Evolutionary conservation across 1,139 yeast genomes (phyloP), one percentile per base, ranked within the genome.

Genomic region (Zygoascus meyerae): DNA sequence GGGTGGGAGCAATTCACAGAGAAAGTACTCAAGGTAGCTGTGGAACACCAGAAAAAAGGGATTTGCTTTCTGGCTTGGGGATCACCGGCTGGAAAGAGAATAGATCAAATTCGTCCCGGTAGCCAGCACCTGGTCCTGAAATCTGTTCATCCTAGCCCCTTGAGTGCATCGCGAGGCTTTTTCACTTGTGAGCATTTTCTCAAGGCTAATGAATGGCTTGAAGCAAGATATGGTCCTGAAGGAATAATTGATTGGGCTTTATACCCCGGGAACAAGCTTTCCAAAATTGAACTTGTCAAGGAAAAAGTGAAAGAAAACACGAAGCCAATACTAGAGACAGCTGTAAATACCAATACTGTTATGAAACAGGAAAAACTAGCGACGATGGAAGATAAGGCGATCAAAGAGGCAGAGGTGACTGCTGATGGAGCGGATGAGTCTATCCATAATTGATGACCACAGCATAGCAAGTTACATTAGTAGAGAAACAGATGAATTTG

Each of bases 1-100:
- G 99, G 99, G 1, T 94, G 99, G 99, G 97, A 90, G 60, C 70
- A 70, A 35, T 90, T 94, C 63, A 94, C 98, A 0, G 87, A 79
- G 57, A 72, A 77, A 40, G 87, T 81, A 2, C 75, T 89, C 18
- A 68, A 74, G 21, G 71, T 78, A 2, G 71, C 81, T 18, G 66
- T 78, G 14, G 62, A 68, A 47, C 52, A 62, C 30, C 61, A 68
- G 30, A 55, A 64, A 0, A 57, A 63, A 2, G 90, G 90, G 5
- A 73, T 89, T 36, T 94, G 83, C 3, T 75, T 92, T 29, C 70
- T 92, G 71, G 86, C 95, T 1, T 94, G 99, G 99, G 99, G 99
- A 0, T 69, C 78, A 7, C 96, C 97, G 2, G 98, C 98, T 0
- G 89, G 83, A 46, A 83, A 79, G 51, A 70, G 95, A 34, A 74